These are phyloP conservation scores for Backusella luteola DNA, from an alignment of 192 early-diverging fungal genomes.

Conservation along the genomic window DNA sequence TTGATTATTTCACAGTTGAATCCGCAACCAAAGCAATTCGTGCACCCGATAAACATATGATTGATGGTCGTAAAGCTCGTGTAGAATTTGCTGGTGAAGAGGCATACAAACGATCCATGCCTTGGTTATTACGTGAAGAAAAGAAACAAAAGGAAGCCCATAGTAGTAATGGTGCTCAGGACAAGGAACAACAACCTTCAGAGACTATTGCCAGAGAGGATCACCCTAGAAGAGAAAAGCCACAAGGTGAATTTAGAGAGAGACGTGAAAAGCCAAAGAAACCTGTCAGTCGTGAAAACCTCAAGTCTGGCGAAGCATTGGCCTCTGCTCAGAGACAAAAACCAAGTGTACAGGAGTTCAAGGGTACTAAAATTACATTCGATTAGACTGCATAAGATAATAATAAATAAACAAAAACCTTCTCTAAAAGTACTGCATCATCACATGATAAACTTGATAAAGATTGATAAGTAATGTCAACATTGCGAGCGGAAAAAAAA, in stretches of 20 bases:
- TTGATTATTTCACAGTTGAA: slow-evolving; percentile 63
- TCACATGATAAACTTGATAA: too few species aligned
- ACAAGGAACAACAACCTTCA: slow-evolving; percentile 8
- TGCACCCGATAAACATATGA: slow-evolving; percentile 48
- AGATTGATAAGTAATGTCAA: too few species aligned
- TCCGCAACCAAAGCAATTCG: slow-evolving; percentile 64
- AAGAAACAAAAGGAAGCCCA: slow-evolving; percentile 15
- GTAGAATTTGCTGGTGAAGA: slow-evolving; percentile 70
- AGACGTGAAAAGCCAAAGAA: slow-evolving; percentile 17
- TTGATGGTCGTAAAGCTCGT: slow-evolving; percentile 57
- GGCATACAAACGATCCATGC: slow-evolving; percentile 63
- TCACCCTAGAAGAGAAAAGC: slow-evolving; percentile 13
- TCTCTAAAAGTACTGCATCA: neutral
- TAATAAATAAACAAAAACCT: slow-evolving; percentile 27
- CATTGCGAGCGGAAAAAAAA: too few species aligned
- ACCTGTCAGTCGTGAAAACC: slow-evolving; percentile 29
- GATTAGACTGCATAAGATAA: slow-evolving; percentile 21
- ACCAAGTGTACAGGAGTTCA: slow-evolving; percentile 54
- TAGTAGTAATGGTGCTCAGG: neutral
- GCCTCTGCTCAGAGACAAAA: slow-evolving; percentile 44
- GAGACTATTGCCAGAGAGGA: slow-evolving; percentile 25
- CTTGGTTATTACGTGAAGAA: slow-evolving; percentile 52
- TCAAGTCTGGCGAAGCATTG: slow-evolving; percentile 46
- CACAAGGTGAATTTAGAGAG: slow-evolving; percentile 17
- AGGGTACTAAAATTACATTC: slow-evolving; percentile 70